Percentiles rank a stretch among this genome's conserved stretches.
These are phyloP conservation scores for Pseudodiploospora longispora DNA, from an alignment of 2,329 filamentous ascomycete species.

Conservation along the genomic window DNA sequence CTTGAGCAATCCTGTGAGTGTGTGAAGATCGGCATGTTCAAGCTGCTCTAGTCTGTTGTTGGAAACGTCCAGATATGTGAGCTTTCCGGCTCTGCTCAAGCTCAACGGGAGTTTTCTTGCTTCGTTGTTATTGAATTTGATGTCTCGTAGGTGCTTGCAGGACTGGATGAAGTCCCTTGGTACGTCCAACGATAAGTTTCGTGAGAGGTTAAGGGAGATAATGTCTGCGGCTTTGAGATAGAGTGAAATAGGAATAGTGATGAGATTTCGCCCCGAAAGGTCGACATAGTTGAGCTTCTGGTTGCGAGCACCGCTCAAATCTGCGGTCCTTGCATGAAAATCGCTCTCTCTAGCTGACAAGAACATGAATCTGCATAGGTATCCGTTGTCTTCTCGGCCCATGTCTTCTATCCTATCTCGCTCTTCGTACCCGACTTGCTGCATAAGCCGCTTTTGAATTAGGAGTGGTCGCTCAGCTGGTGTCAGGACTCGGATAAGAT, in stretches of 20 bases:
- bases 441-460: slow-evolving; percentile 83
- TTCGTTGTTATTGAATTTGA: slow-evolving; percentile 94
- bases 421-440: slow-evolving; percentile 85
- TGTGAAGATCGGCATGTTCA: slow-evolving; percentile 73
- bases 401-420: slow-evolving; percentile 86
- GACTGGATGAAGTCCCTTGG: slow-evolving; percentile 95
- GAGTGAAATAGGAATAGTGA: slow-evolving; percentile 89
- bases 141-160: slow-evolving; percentile 83
- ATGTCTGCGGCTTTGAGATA: slow-evolving; percentile 91
- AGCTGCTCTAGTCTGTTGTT: slow-evolving; percentile 88
- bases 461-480: slow-evolving; percentile 74
- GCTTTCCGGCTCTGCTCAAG: slow-evolving; percentile 66
- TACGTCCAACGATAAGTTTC: slow-evolving; percentile 85
- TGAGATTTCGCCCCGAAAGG: slow-evolving; percentile 77
- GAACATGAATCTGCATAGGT: slow-evolving; percentile 93
- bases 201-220: slow-evolving; percentile 86
- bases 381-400: slow-evolving; percentile 94
- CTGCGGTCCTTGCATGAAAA: slow-evolving; percentile 59
- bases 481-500: slow-evolving; percentile 73
- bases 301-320: slow-evolving; percentile 71
- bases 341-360: slow-evolving; percentile 82
- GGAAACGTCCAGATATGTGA: slow-evolving; percentile 88
- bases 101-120: slow-evolving; percentile 78
- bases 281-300: slow-evolving; percentile 94
- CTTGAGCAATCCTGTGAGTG: slow-evolving; percentile 69